Conservation (phyloP, 768 basidiomycete species). For the Tylopilus rubrobrunneus region DNA sequence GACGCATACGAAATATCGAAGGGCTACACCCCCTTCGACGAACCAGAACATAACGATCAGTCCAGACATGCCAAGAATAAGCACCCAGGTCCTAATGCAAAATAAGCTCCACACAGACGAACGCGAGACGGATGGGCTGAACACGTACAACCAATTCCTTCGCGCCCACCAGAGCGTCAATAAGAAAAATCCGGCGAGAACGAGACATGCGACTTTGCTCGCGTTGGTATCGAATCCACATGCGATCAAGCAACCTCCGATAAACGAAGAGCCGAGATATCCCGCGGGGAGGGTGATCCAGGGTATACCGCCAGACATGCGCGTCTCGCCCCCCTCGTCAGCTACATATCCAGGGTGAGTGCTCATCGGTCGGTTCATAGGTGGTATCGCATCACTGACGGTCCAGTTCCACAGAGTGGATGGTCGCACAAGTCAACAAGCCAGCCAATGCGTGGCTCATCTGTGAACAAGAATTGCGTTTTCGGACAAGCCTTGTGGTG, state of each 20-base stretch:
- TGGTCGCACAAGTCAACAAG: conserved; percentile 78
- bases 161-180: conserved; percentile 89
- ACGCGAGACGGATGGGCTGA: neutral
- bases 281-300: conserved; percentile 84
- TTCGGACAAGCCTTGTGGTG: neutral
- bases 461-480: conserved; percentile 33
- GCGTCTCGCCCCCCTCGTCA: conserved; percentile 84
- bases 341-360: conserved; percentile 38
- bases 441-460: conserved; percentile 86
- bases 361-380: conserved; percentile 3
- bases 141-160: conserved; percentile 62
- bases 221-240: conserved; percentile 89
- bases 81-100: conserved; percentile 60
- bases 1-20: conserved; percentile 68
- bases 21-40: conserved; percentile 64
- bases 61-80: conserved; percentile 77
- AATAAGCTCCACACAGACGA: neutral
- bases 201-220: conserved; percentile 77
- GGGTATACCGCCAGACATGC: conserved; percentile 81
- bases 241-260: conserved; percentile 82
- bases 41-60: conserved; percentile 85
- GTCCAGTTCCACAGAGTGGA: conserved; percentile 83
- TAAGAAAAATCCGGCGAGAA: conserved; percentile 80
- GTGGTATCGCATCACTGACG: conserved; percentile 46
- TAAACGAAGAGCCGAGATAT: conserved; percentile 80